Percentiles rank a stretch among this genome's conserved stretches.
Conservation (phyloP, 345 rosid species). For the Acer yangbiense region DNA sequence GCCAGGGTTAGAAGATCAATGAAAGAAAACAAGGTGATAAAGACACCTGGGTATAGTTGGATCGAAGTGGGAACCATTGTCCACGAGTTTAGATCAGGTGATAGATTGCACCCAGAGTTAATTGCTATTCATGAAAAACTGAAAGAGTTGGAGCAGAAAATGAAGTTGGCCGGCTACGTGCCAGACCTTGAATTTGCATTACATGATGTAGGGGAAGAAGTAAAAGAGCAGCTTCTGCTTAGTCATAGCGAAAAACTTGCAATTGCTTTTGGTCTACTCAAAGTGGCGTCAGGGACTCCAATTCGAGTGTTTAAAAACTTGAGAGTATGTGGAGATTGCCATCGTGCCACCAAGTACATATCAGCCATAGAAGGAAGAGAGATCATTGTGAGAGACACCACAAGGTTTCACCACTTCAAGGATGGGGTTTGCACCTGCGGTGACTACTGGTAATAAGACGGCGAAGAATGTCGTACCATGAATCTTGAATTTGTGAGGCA, state of each 20-base stretch:
- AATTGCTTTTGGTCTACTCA: slow-evolving; percentile 69
- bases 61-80: slow-evolving; percentile 47
- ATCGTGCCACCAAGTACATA: slow-evolving; percentile 58
- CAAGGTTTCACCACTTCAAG: slow-evolving; percentile 80
- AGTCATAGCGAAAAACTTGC: slow-evolving; percentile 90
- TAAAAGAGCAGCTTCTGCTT: slow-evolving; percentile 64
- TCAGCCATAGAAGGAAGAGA: slow-evolving; percentile 72
- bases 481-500: no score
- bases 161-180: slow-evolving; percentile 76
- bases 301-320: slow-evolving; percentile 85
- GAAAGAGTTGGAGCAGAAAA: slow-evolving; percentile 56
- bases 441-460: slow-evolving; percentile 70
- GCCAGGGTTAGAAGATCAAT: slow-evolving; percentile 53
- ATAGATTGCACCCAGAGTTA: slow-evolving; percentile 61
- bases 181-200: slow-evolving; percentile 82
- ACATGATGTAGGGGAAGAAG: slow-evolving; percentile 68
- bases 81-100: slow-evolving; percentile 69
- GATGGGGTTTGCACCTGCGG: slow-evolving; percentile 86
- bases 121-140: slow-evolving; percentile 59
- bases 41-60: slow-evolving; percentile 80
- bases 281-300: slow-evolving; percentile 41
- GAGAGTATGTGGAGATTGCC: slow-evolving; percentile 89
- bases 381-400: slow-evolving; percentile 72
- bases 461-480: not conserved
- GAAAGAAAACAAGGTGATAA: slow-evolving; percentile 57